A percentile compares a stretch with the other conserved stretches of the same genome.
Conservation (phyloP, 352 stramenopile species). For the Phytophthora uliginosa region DNA sequence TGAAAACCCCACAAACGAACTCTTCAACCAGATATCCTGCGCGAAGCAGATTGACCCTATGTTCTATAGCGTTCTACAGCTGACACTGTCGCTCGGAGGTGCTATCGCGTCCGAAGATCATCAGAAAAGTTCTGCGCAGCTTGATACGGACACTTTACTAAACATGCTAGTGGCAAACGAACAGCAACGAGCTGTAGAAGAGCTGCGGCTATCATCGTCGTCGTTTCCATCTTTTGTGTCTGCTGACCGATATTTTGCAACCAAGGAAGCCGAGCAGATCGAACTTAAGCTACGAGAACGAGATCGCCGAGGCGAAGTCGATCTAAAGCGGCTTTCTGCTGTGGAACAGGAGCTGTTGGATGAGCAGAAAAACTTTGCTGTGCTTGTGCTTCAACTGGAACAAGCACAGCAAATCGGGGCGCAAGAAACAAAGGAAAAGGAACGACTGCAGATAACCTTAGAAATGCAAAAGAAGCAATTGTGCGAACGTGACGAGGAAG, state of each 20-base stretch:
- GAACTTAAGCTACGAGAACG: conserved; percentile 36
- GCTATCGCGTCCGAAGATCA: conserved; percentile 1
- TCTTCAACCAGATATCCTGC: conserved; percentile 60
- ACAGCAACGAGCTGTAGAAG: conserved; percentile 21
- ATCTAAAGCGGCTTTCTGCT: conserved; percentile 63
- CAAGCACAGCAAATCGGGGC: conserved; percentile 41
- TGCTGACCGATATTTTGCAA: conserved; percentile 53
- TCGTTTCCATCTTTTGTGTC: conserved; percentile 67
- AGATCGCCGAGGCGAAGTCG: conserved; percentile 42
- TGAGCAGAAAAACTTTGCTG: conserved; percentile 75
- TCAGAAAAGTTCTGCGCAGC: background rate
- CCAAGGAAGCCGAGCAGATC: conserved; percentile 33
- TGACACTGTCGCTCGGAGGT: conserved; percentile 27
- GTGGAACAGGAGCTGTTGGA: conserved; percentile 76
- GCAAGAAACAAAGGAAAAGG: conserved; percentile 7
- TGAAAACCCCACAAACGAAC: conserved; percentile 64
- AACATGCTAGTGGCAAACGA: conserved; percentile 38
- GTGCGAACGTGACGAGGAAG: conserved; percentile 17
- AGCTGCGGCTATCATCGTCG: conserved; percentile 7
- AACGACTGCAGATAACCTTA: conserved; percentile 3
- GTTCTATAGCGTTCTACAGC: conserved; percentile 49
- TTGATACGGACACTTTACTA: conserved; percentile 30
- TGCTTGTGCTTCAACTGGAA: conserved; percentile 74
- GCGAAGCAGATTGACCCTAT: conserved; percentile 58
- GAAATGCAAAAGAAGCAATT: conserved; percentile 14